Evolutionary conservation across 1,284 basidiomycete species (phyloP).

Genomic region (Irpex sp.): DNA sequence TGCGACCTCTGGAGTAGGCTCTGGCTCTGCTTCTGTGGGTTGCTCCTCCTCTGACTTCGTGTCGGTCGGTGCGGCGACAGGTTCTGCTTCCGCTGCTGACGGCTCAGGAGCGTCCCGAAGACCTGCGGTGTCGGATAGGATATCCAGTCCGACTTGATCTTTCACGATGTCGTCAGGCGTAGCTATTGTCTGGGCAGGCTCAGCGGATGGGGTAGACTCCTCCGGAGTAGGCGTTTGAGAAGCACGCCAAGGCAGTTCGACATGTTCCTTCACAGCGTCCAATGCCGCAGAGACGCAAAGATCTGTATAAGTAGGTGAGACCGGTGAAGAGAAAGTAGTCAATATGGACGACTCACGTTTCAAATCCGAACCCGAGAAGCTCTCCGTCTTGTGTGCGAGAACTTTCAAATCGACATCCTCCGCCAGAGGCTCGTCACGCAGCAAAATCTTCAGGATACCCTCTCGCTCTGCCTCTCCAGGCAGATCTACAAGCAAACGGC

Average conservation of each 20-base stretch:
- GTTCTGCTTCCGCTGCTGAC: background rate
- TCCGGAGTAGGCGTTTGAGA: background rate
- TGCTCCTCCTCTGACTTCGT: background rate
- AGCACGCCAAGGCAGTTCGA: constrained; percentile 67
- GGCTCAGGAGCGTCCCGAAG: background rate
- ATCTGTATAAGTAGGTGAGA: constrained; percentile 43
- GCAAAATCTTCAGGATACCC: constrained; percentile 85
- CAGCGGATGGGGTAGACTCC: background rate
- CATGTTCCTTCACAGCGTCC: constrained; percentile 82
- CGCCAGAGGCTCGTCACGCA: constrained; percentile 73
- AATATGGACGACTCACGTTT: constrained; percentile 62
- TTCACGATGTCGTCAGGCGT: background rate
- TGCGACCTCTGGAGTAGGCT: constrained; percentile 5
- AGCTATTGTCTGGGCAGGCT: background rate
- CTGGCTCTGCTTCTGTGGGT: constrained; percentile 1
- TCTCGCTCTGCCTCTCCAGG: constrained; percentile 80
- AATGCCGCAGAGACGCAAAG: constrained; percentile 87
- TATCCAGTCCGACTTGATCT: background rate
- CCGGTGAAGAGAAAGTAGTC: too few species aligned
- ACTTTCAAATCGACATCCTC: constrained; percentile 61
- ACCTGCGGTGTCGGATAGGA: background rate
- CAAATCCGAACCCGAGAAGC: constrained; percentile 90
- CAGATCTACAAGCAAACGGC: constrained; percentile 81
- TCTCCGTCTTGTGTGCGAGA: constrained; percentile 75
- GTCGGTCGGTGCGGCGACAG: too few species aligned